A percentile compares a stretch with the other conserved stretches of the same genome.
phyloP scores from a whole-genome alignment of 1,284 basidiomycete species.

The Dichomitus squalens region DNA sequence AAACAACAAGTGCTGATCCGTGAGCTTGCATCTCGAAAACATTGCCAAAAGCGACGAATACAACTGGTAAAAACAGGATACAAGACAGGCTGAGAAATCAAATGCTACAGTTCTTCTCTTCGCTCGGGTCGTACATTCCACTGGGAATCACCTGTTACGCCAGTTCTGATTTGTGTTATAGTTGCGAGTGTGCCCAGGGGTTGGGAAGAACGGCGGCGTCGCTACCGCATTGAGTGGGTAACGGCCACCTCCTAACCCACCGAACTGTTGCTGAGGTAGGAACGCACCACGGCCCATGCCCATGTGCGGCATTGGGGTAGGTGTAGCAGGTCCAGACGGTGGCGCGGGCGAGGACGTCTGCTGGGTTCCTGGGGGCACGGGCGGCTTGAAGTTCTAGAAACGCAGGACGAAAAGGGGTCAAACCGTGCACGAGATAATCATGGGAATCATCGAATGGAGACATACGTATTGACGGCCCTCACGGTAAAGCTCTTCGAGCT shows the following conservation, averaged over 20 bases:
- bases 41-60: conserved; percentile 4
- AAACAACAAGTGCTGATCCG: neutral
- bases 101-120: neutral
- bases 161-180: conserved; percentile 21
- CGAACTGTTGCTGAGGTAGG: conserved; percentile 11
- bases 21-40: conserved; percentile 2
- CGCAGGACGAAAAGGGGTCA: neutral
- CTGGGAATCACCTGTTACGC: conserved; percentile 12
- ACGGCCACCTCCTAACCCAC: conserved; percentile 5
- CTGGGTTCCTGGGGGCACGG: conserved; percentile 8
- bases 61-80: conserved; percentile 3
- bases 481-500: conserved; percentile 82
- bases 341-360: conserved; percentile 9
- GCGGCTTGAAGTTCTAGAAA: conserved; percentile 27
- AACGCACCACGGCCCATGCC: conserved; percentile 18
- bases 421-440: neutral
- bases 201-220: conserved; percentile 20
- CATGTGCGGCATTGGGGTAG: conserved; percentile 20
- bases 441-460: conserved; percentile 7
- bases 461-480: conserved; percentile 73
- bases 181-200: conserved; percentile 1
- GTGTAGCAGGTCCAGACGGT: conserved; percentile 6
- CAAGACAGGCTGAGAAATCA: neutral
- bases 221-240: conserved; percentile 19
- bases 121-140: neutral